A percentile compares a stretch with the other conserved stretches of the same genome.
Evolutionary conservation across 805 yeast species (phyloP).

Genomic region (Pichia insulana): DNA sequence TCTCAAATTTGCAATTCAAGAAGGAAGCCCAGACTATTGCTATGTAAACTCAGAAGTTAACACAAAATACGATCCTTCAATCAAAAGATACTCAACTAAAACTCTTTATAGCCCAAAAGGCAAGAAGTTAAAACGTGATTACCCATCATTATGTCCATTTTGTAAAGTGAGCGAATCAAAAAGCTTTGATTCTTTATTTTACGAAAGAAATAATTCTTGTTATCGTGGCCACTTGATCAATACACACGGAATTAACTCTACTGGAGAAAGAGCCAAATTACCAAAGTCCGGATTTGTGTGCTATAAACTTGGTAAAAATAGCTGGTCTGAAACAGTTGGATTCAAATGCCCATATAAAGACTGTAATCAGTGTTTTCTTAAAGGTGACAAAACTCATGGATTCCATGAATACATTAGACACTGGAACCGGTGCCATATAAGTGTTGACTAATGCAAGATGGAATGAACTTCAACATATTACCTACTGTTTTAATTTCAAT

Average conservation of each 20-base stretch:
- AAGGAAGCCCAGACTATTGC: constrained; percentile 5
- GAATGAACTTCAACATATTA: neutral
- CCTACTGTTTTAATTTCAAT: neutral
- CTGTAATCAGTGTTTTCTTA: constrained; percentile 5
- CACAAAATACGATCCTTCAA: constrained; percentile 7
- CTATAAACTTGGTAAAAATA: constrained; percentile 8
- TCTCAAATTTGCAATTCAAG: constrained; percentile 2
- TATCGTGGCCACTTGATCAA: constrained; percentile 15
- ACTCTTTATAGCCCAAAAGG: constrained; percentile 3
- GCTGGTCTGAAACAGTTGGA: constrained; percentile 6
- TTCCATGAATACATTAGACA: constrained; percentile 12
- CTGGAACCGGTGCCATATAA: constrained; percentile 7
- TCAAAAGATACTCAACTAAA: constrained; percentile 7
- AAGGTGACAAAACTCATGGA: constrained; percentile 13
- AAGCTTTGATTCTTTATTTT: constrained; percentile 8
- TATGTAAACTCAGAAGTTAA: constrained; percentile 5
- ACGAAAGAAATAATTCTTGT: constrained; percentile 13
- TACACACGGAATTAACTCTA: constrained; percentile 13
- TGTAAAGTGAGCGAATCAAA: constrained; percentile 2
- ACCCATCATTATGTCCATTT: constrained; percentile 10
- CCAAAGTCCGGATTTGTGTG: constrained; percentile 6
- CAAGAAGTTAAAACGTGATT: constrained; percentile 8
- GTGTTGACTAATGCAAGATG: neutral
- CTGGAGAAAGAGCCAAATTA: constrained; percentile 7
- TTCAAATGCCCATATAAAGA: constrained; percentile 8